A percentile compares a stretch with the other conserved stretches of the same genome.
Evolutionary conservation across 2,329 filamentous ascomycete genomes (phyloP).

Genomic region (Tympanopsis confertula): DNA sequence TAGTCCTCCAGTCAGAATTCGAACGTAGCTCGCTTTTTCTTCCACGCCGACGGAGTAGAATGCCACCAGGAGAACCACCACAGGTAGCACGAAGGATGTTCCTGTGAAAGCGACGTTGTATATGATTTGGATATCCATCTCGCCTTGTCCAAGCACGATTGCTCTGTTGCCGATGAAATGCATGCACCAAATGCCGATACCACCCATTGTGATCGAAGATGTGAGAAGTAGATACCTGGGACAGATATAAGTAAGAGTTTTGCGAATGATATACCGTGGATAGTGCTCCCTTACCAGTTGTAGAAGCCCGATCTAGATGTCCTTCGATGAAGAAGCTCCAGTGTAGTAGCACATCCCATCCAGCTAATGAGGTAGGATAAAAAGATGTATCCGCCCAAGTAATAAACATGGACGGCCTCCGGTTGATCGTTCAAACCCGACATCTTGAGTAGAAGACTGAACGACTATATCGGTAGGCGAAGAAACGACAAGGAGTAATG

Average conservation of each 20-base stretch:
- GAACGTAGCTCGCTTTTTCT: constrained; percentile 21
- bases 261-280: background rate
- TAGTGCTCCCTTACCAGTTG: constrained; percentile 25
- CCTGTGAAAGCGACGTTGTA: constrained; percentile 44
- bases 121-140: constrained; percentile 35
- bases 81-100: constrained; percentile 44
- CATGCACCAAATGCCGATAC: constrained; percentile 36
- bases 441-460: background rate
- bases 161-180: constrained; percentile 52
- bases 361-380: constrained; percentile 46
- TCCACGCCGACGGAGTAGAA: constrained; percentile 37
- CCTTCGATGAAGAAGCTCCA: constrained; percentile 47
- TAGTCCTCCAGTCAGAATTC: constrained; percentile 32
- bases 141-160: constrained; percentile 39
- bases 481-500: too few species aligned
- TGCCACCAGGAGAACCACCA: constrained; percentile 41
- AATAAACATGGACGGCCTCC: constrained; percentile 6
- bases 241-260: constrained; percentile 1
- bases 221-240: constrained; percentile 29
- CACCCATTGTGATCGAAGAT: constrained; percentile 30
- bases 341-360: constrained; percentile 42
- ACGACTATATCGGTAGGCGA: too few species aligned
- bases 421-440: background rate
- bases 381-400: constrained; percentile 29
- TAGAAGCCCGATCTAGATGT: constrained; percentile 32